Base-by-base conservation (phyloP, 305 asterid genomes). In the Fraxinus paxiana region DNA sequence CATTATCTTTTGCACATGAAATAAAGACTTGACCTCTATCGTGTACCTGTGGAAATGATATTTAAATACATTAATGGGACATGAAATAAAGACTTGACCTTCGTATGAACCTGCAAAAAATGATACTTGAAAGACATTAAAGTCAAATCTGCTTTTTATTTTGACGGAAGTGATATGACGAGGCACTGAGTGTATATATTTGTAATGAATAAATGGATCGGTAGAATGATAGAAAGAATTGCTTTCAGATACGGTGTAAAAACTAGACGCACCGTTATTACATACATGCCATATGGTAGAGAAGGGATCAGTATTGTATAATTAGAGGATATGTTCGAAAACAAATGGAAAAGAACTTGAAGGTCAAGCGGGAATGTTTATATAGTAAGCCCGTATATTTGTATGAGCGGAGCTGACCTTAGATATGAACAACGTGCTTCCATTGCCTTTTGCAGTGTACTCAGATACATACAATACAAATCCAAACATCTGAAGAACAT, bases 21-120 rank as follows among this genome's bases (percentile, higher is more conserved):
- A 92, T 76, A 79, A 93, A 92, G 72, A 95, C 94, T 82, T 93
- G 99, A 76, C 97, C 99, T 90, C 98, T 90, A 85, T 95, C 99
- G 80, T 91, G 98, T 84, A 95, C 97, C 98, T 95, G 91, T 80
- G 90, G 80, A 61, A 80, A 74, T 73, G 80, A 73, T 83, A 74
- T 70, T 26, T 35, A 38, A 67, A 77, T 70, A 76, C 79, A 67
- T 54, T 76, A 75, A 72, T 75, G 48, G 56, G 35, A 28, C 69
- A 54, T 46, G 75, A 76, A 22, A 28, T 46, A 48, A 35, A 31
- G 81, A 37, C 63, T 10, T 26, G 17, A 24, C 35, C 71, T 61
- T 22, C 28, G 13, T 24, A 61, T 20, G 31, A 61, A 22, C n/a
- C 22, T 51, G 61, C 61, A 51, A 51, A n/a, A 15, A 17, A 56